A percentile compares a stretch with the other conserved stretches of the same genome.
phyloP scores from a whole-genome alignment of 1,284 basidiomycete species.

The Boletellus dicymbophilus region DNA sequence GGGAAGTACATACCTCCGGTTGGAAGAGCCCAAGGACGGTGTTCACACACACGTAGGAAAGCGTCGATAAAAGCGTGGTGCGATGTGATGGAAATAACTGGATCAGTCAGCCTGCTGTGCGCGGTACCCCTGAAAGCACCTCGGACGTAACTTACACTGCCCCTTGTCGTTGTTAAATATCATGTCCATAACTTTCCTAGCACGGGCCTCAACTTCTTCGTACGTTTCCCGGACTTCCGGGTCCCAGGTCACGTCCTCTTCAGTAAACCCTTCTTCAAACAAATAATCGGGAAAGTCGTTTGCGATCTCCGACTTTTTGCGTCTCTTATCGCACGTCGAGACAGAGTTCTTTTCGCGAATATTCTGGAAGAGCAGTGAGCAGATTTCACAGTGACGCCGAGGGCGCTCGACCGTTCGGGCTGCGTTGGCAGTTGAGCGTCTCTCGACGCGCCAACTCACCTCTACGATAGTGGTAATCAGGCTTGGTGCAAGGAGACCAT shows the following conservation, averaged over 20 bases:
- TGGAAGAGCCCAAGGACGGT: slow-evolving; percentile 45
- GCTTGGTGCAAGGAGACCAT: slow-evolving; percentile 37
- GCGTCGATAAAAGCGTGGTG: slow-evolving; percentile 64
- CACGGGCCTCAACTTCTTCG: slow-evolving; percentile 54
- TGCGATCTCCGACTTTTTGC: slow-evolving; percentile 53
- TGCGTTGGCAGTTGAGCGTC: neutral
- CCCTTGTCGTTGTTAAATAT: slow-evolving; percentile 58
- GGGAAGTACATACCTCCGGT: slow-evolving; percentile 54
- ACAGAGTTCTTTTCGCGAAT: slow-evolving; percentile 67
- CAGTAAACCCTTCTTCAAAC: slow-evolving; percentile 70
- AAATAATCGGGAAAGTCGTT: slow-evolving; percentile 60
- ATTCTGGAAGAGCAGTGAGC: slow-evolving; percentile 49
- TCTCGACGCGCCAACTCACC: slow-evolving; percentile 34
- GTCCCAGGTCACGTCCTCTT: slow-evolving; percentile 75
- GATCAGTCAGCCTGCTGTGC: neutral
- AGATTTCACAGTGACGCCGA: neutral
- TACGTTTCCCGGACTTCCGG: slow-evolving; percentile 65
- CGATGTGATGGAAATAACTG: slow-evolving; percentile 66
- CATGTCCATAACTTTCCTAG: slow-evolving; percentile 57
- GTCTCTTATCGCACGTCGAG: slow-evolving; percentile 76
- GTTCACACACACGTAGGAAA: slow-evolving; percentile 47
- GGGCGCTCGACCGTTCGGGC: neutral
- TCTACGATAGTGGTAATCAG: slow-evolving; percentile 48
- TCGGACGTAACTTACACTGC: slow-evolving; percentile 43
- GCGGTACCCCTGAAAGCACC: neutral